phyloP scores from a whole-genome alignment of 441 rosid species.

The Raphanus hybrid region DNA sequence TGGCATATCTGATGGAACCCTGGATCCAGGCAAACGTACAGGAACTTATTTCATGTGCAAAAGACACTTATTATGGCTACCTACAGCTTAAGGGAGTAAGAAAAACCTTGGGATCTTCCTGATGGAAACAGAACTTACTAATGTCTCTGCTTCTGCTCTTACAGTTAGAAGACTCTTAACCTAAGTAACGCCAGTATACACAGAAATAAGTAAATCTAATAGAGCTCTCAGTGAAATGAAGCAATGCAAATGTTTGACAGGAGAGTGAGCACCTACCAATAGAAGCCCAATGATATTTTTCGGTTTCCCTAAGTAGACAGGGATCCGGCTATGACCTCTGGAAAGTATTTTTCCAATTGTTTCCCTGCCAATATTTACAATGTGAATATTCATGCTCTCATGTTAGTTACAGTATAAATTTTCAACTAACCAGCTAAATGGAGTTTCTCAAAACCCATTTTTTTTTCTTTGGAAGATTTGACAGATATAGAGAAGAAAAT shows the following conservation, averaged over 20 bases:
- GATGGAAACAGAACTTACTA: conserved; percentile 74
- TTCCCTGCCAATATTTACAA: not conserved
- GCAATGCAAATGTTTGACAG: conserved; percentile 17
- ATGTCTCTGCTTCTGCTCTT: conserved; percentile 74
- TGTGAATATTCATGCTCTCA: not conserved
- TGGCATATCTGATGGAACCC: no score
- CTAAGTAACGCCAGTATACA: conserved; percentile 42
- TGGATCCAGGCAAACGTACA: no score
- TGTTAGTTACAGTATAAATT: no score
- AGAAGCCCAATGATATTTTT: conserved; percentile 73
- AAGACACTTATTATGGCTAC: not conserved
- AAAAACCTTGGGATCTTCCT: conserved; percentile 70
- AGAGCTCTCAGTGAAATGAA: conserved; percentile 19
- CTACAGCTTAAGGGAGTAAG: conserved; percentile 7
- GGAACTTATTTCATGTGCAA: conserved; percentile 1
- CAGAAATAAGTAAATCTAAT: not conserved
- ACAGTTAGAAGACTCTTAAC: conserved; percentile 73
- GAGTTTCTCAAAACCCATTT: not conserved
- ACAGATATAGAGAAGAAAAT: conserved; percentile 1
- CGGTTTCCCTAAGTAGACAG: conserved; percentile 68
- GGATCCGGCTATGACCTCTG: conserved; percentile 79
- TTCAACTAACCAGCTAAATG: not conserved
- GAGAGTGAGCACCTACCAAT: conserved; percentile 47
- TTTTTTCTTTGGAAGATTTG: not conserved
- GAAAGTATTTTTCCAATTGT: conserved; percentile 70